These are phyloP conservation scores for Triticum turgidum DNA, from an alignment of 176 grass and related monocot species.

Conservation along the genomic window DNA sequence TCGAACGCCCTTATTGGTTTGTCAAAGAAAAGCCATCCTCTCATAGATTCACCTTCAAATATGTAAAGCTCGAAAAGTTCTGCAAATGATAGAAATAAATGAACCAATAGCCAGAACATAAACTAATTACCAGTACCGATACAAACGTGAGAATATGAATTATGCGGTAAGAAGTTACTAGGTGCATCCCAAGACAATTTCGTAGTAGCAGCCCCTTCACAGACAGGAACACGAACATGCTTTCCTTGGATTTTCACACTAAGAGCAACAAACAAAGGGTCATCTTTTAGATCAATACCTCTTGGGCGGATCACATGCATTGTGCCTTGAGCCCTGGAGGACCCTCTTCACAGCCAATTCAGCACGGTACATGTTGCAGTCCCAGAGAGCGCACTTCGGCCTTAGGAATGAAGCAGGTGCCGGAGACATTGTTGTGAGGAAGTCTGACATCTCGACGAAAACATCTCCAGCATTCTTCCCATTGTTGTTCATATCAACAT, in stretches of 20 bases:
- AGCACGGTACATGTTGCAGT: constrained; percentile 85
- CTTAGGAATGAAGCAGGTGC: constrained; percentile 71
- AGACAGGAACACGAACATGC: constrained; percentile 84
- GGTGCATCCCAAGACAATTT: constrained; percentile 91
- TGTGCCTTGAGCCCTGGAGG: constrained; percentile 55
- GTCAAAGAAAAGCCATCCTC: constrained; percentile 96
- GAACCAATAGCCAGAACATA: constrained; percentile 27
- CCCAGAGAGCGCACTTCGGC: constrained; percentile 91
- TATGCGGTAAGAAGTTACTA: constrained; percentile 48
- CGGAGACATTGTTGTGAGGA: constrained; percentile 67
- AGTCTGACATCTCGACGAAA: constrained; percentile 65
- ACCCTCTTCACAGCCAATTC: constrained; percentile 74
- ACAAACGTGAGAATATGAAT: background rate
- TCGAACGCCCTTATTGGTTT: constrained; percentile 89
- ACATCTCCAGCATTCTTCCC: constrained; percentile 44
- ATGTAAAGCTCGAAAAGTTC: constrained; percentile 90
- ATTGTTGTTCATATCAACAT: constrained; percentile 49
- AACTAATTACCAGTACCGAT: background rate
- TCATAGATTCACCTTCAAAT: constrained; percentile 86
- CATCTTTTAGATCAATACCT: constrained; percentile 91
- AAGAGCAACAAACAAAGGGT: constrained; percentile 85
- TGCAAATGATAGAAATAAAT: constrained; percentile 47
- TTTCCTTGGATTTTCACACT: constrained; percentile 76
- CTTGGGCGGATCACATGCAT: constrained; percentile 80
- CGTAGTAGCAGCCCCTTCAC: constrained; percentile 84